Base-by-base conservation (phyloP, 768 basidiomycete genomes). In the Rhizopogon sp. region DNA sequence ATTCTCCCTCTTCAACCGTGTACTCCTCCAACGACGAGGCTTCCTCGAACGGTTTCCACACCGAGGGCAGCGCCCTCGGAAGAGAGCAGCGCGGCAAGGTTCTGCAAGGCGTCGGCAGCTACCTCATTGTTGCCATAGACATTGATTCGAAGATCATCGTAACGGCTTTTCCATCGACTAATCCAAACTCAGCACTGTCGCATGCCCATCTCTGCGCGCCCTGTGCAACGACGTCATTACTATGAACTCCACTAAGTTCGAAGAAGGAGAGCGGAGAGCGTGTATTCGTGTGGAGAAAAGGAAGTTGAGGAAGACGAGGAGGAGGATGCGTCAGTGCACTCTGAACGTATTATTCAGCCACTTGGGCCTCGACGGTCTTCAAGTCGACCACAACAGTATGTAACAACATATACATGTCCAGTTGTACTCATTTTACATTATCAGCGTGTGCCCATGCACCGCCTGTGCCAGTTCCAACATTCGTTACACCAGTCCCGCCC, bases 231-330 rank as follows among this genome's bases (percentile, higher is more conserved):
- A 86, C 40, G 83, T 91, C 3, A 90, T 98, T 60, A 83, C 91
- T 14, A 73, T 95, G 69, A 98, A 98, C 72, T 93, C 93, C 3
- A 97, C 95, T 6, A 96, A 95, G 10, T 98, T 98, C 69, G 88
- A 96, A 72, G 92, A 72, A 80, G 11, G 83, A 82, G 50, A 81
- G 79, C 1, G 83, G 80, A 29, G 72, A 82, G 59, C 54, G 64
- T 17, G 69, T 80, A 22, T 94, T 97, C 65, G 78, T 97, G 46
- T 20, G 20, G 20, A 20, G 20, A 20, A 20, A 2, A 20, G 20
- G 20, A 20, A 20, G 20, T 20, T 20, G 20, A 20, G 20, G 20
- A 20, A 20, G 20, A 20, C 20, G 20, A 20, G 20, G 20, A 20
- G 20, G 20, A 20, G 20, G 20, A 20, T 20, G 20, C 20, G 20